These are phyloP conservation scores for Poteriospumella lacustris DNA, from an alignment of 108 stramenopile genomes.

Conservation along the genomic window DNA sequence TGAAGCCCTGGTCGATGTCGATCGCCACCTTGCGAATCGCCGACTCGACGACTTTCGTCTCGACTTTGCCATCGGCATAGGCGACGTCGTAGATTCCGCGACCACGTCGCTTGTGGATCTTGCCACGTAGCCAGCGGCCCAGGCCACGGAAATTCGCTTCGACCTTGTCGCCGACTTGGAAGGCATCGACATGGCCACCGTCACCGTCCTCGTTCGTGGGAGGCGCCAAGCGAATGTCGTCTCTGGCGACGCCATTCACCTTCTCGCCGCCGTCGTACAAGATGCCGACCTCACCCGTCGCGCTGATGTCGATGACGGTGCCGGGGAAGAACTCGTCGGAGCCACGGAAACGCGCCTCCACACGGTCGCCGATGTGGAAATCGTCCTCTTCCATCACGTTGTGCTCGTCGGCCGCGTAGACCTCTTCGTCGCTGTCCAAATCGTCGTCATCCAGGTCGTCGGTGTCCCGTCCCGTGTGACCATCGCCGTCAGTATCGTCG, in stretches of 20 bases:
- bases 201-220: too few species aligned
- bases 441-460: too few species aligned
- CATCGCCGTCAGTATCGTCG: too few species aligned
- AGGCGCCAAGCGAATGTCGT: too few species aligned
- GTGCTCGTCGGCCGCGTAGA: too few species aligned
- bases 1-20: not conserved
- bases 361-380: not conserved
- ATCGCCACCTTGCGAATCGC: not conserved
- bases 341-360: not conserved
- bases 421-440: too few species aligned
- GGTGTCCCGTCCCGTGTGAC: too few species aligned
- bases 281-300: not conserved
- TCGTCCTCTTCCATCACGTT: too few species aligned
- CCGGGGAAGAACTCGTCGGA: not conserved
- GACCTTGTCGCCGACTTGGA: not conserved
- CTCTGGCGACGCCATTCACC: too few species aligned
- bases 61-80: not conserved
- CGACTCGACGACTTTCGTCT: not conserved
- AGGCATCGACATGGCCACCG: too few species aligned
- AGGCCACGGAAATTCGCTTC: not conserved
- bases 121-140: not conserved
- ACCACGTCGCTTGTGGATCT: not conserved
- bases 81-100: not conserved
- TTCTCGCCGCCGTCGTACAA: not conserved
- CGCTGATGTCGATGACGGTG: not conserved